A percentile compares a stretch with the other conserved stretches of the same genome.
phyloP scores from a whole-genome alignment of 2,329 filamentous ascomycete genomes.

The Aspergillus udagawae region DNA sequence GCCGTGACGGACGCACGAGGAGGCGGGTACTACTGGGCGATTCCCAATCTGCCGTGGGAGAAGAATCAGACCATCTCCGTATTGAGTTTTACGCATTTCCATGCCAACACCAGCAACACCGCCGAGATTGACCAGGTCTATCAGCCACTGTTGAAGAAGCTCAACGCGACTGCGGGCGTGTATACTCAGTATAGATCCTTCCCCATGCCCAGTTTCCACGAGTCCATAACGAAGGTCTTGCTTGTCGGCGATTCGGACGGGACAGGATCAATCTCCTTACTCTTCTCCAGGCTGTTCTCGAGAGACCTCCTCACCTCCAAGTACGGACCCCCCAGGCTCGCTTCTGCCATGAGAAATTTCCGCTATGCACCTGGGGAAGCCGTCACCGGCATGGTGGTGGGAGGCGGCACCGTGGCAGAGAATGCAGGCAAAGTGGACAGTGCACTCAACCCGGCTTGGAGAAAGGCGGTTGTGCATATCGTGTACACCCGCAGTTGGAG shows the following conservation, averaged over 20 bases:
- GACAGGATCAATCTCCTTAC: conserved; percentile 19
- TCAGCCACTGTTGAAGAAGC: conserved; percentile 12
- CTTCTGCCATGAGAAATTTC: conserved; percentile 31
- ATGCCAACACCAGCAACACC: conserved; percentile 22
- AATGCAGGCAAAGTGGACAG: conserved; percentile 39
- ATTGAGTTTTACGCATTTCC: conserved; percentile 14
- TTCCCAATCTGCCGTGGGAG: conserved; percentile 22
- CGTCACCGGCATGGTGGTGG: conserved; percentile 29
- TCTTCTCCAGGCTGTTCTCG: conserved; percentile 32
- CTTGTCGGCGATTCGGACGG: conserved; percentile 19
- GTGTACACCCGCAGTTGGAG: conserved; percentile 24
- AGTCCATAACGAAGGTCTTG: conserved; percentile 14
- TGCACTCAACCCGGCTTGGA: conserved; percentile 39
- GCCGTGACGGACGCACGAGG: conserved; percentile 45
- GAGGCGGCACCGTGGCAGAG: conserved; percentile 34
- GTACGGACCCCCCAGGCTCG: conserved; percentile 26
- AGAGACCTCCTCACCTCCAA: conserved; percentile 26
- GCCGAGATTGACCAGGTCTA: conserved; percentile 15
- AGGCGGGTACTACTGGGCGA: conserved; percentile 36
- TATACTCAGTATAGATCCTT: conserved; percentile 12
- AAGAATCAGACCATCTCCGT: conserved; percentile 26
- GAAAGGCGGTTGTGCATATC: conserved; percentile 41
- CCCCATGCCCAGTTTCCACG: conserved; percentile 17
- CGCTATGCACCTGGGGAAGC: conserved; percentile 14
- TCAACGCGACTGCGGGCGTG: conserved; percentile 14